Percentiles rank a stretch among this genome's conserved stretches.
These are phyloP conservation scores for Casuarina glauca DNA, from an alignment of 306 rosid species.

Conservation along the genomic window DNA sequence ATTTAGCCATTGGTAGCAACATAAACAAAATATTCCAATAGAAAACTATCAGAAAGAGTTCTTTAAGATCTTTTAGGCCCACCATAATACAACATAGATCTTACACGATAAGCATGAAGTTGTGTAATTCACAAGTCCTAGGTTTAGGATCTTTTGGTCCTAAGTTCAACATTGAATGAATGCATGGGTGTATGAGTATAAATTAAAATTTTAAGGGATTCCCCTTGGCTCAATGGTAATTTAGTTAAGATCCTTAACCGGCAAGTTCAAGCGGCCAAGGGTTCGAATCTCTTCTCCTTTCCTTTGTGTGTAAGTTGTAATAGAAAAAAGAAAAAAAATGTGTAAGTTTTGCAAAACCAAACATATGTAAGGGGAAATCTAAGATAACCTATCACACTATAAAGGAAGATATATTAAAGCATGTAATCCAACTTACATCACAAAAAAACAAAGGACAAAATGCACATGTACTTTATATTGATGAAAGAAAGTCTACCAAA, in stretches of 20 bases:
- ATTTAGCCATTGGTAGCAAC: slow-evolving; percentile 77
- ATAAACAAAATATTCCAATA: slow-evolving; percentile 80
- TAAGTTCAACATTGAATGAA: no score
- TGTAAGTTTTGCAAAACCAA: slow-evolving; percentile 75
- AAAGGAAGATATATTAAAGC: slow-evolving; percentile 18
- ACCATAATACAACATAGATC: slow-evolving; percentile 95
- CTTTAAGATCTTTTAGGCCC: slow-evolving; percentile 28
- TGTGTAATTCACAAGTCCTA: no score
- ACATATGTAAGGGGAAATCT: slow-evolving; percentile 24
- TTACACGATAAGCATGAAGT: slow-evolving; percentile 83
- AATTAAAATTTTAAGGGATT: no score
- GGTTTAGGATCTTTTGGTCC: no score
- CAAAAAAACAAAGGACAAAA: neutral
- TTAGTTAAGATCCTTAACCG: no score
- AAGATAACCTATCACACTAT: slow-evolving; percentile 10
- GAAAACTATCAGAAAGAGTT: slow-evolving; percentile 74
- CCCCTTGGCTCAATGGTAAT: no score
- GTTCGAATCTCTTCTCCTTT: no score
- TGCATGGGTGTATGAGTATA: no score
- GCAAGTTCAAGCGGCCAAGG: no score
- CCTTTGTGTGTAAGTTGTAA: no score
- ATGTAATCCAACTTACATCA: neutral
- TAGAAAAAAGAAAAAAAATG: no score
- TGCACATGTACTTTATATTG: neutral
- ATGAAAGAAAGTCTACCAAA: neutral